Percentiles rank a stretch among this genome's conserved stretches.
phyloP scores from a whole-genome alignment of 2,329 filamentous ascomycete genomes.

The Colletotrichum acutatum region DNA sequence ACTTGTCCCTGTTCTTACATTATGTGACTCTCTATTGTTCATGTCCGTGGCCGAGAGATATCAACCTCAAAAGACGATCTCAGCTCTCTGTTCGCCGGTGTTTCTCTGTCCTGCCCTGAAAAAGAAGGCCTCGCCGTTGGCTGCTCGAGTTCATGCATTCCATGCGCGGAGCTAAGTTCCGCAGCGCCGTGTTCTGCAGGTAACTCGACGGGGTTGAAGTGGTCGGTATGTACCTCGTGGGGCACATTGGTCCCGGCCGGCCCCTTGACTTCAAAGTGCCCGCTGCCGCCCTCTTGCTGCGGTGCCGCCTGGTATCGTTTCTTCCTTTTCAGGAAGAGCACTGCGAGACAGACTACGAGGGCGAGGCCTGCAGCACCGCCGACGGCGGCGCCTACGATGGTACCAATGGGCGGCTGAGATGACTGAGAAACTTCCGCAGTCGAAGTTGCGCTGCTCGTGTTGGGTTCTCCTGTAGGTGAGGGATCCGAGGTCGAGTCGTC shows the following conservation, averaged over 20 bases:
- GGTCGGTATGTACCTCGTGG: too few relatives aligned
- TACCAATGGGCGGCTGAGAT: slow-evolving; percentile 45
- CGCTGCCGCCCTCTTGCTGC: background rate
- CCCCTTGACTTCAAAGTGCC: too few relatives aligned
- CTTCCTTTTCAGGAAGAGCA: slow-evolving; percentile 52
- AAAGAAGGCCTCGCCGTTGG: background rate
- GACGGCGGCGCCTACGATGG: slow-evolving; percentile 58
- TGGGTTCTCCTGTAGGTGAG: background rate
- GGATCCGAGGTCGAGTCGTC: background rate
- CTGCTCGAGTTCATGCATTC: too few relatives aligned
- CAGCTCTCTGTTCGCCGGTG: too few relatives aligned
- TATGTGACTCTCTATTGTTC: background rate
- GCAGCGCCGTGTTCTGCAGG: too few relatives aligned
- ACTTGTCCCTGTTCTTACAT: background rate
- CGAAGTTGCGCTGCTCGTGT: too few relatives aligned
- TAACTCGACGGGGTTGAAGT: too few relatives aligned
- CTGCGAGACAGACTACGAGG: slow-evolving; percentile 38
- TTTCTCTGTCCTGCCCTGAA: background rate
- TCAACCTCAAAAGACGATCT: background rate
- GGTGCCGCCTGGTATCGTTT: background rate
- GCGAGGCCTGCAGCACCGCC: slow-evolving; percentile 13
- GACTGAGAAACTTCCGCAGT: background rate
- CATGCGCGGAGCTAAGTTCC: too few relatives aligned
- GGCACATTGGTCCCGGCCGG: too few relatives aligned
- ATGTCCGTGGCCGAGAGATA: background rate